Base-by-base conservation (phyloP, 352 stramenopile genomes). In the Phytophthora pluvialis region DNA sequence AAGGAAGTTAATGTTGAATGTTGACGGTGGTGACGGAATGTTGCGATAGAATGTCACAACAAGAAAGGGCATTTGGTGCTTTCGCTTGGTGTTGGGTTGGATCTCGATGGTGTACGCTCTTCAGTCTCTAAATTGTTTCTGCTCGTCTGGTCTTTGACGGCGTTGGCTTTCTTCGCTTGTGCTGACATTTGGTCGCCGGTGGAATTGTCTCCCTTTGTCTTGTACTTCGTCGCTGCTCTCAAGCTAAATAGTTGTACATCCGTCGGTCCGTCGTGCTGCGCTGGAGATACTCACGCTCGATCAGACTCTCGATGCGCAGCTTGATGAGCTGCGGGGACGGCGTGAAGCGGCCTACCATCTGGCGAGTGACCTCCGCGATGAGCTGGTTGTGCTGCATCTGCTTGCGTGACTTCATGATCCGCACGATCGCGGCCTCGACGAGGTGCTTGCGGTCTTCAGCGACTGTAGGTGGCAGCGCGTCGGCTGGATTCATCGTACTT, bases 251-350 rank as follows among this genome's bases (percentile, higher is more conserved):
- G 57, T 94, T 97, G 89, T 99, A 99, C 45, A 98, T 72, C 26
- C 88, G 83, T 64, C 91, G 89, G 71, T 99, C 96, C 44, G 89
- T 73, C 25, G 93, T 71, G 62, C 93, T 94, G 42, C 97, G 92
- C 71, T 99, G 94, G 40, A 99, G 80, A 78, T 99, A 99, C 75
- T 99, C 98, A 51, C 98, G 88, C 70, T 99, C 97, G 64, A 99
- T 99, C 15, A 99, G 86, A 64, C 91, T 98, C 77, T 99, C 98
- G 58, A 99, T 98, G 39, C 98, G 87, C 58, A 98, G 96, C 87
- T 99, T 99, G 78, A 99, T 97, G 56, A 99, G 93, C 57, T 98
- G 88, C 4, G 95, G 95, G 18, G 92, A 82, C 13, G 97, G 96
- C 5, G 94, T 86, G 75, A 99, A 99, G 46, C 96, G 90, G 21